Evolutionary conservation across 441 rosid species (phyloP).

Genomic region (Pelargonium cotyledonis): DNA sequence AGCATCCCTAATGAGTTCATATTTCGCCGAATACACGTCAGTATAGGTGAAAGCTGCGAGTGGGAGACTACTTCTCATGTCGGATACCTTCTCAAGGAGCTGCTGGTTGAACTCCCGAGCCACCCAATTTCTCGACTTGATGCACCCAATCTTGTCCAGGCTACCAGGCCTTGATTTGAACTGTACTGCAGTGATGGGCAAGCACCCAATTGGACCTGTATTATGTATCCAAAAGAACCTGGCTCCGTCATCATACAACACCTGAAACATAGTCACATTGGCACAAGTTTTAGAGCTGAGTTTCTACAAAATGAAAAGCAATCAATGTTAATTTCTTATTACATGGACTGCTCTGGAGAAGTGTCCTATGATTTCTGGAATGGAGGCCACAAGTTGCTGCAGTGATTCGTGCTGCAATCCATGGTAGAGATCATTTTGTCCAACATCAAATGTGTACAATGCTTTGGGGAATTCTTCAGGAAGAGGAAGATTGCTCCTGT

Average conservation of each 20-base stretch:
- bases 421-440: constrained; percentile 64
- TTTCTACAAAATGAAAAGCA: neutral
- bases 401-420: constrained; percentile 43
- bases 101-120: constrained; percentile 48
- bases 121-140: constrained; percentile 37
- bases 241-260: constrained; percentile 51
- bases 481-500: constrained; percentile 42
- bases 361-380: constrained; percentile 47
- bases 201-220: constrained; percentile 59
- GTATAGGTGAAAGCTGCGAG: constrained; percentile 40
- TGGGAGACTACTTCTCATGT: constrained; percentile 33
- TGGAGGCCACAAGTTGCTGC: constrained; percentile 47
- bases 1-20: constrained; percentile 33
- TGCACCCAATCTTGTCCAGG: constrained; percentile 47
- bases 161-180: constrained; percentile 22
- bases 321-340: constrained; percentile 9
- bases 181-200: constrained; percentile 34
- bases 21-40: constrained; percentile 47
- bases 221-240: constrained; percentile 61
- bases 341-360: constrained; percentile 53
- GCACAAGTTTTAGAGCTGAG: neutral
- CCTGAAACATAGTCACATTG: constrained; percentile 23
- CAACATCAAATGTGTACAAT: constrained; percentile 63
- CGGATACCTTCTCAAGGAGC: constrained; percentile 35
- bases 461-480: constrained; percentile 60